Evolutionary conservation across 768 basidiomycete genomes (phyloP).

Genomic region (Naganishia antarctica): DNA sequence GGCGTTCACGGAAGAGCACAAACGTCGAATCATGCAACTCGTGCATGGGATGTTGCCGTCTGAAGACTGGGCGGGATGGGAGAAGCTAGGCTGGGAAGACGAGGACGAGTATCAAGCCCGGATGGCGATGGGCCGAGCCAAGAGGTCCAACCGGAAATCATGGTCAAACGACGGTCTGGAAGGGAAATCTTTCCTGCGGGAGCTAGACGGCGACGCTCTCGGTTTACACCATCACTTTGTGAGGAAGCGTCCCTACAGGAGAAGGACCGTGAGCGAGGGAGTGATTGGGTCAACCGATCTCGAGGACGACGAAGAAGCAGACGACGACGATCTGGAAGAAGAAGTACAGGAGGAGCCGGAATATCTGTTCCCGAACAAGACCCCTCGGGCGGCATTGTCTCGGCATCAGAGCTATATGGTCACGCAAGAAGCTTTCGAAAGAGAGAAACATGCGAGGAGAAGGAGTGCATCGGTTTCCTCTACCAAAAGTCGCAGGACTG

Average conservation of each 20-base stretch:
- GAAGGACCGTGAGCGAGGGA: slow-evolving; percentile 22
- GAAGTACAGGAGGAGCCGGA: slow-evolving; percentile 45
- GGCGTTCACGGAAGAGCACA: slow-evolving; percentile 19
- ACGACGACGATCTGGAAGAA: slow-evolving; percentile 25
- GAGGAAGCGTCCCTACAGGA: not conserved
- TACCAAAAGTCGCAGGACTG: not conserved
- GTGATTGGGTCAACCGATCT: not conserved
- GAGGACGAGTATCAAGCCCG: slow-evolving; percentile 30
- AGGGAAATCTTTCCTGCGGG: slow-evolving; percentile 3
- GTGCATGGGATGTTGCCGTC: slow-evolving; percentile 44
- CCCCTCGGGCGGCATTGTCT: slow-evolving; percentile 36
- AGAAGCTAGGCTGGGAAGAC: slow-evolving; percentile 47
- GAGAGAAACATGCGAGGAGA: slow-evolving; percentile 11
- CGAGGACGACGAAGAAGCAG: slow-evolving; percentile 33
- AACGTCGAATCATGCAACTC: slow-evolving; percentile 37
- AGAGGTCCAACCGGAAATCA: not conserved
- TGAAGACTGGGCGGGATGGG: slow-evolving; percentile 49
- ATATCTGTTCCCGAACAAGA: slow-evolving; percentile 47
- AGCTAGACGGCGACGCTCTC: slow-evolving; percentile 18
- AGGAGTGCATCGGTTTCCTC: not conserved
- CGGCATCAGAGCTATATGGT: slow-evolving; percentile 29
- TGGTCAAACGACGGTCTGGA: slow-evolving; percentile 4
- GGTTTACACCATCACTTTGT: slow-evolving; percentile 18
- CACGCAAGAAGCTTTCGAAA: slow-evolving; percentile 26
- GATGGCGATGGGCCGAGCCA: not conserved